Conservation (phyloP, 176 grass and related monocot genomes). For the Zizania latifolia region DNA sequence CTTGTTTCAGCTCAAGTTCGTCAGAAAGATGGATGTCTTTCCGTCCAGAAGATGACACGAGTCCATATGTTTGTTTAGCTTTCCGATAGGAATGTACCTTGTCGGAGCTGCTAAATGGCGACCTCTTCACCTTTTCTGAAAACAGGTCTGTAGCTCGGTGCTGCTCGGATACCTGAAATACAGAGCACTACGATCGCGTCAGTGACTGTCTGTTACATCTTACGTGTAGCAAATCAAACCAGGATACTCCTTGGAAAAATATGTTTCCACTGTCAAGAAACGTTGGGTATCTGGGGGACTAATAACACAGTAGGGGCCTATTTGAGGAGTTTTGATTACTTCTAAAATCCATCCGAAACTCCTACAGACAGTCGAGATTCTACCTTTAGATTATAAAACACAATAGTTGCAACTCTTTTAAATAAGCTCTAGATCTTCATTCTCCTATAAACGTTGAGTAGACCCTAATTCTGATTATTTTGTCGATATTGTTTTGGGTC, state of each 20-base stretch:
- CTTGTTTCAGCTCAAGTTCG: background rate
- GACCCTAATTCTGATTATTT: no score
- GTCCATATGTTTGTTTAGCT: background rate
- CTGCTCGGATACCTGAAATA: slow-evolving; percentile 64
- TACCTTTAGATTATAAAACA: no score
- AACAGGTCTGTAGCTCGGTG: slow-evolving; percentile 45
- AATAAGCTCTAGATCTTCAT: background rate
- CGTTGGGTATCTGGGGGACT: no score
- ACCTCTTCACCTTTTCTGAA: slow-evolving; percentile 65
- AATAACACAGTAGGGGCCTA: no score
- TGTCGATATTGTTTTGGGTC: no score
- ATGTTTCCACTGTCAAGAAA: no score
- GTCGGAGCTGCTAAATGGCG: slow-evolving; percentile 81
- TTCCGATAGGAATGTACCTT: slow-evolving; percentile 48
- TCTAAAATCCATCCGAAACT: no score
- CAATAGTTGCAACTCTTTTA: no score
- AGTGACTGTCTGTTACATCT: slow-evolving; percentile 11
- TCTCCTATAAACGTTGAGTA: background rate
- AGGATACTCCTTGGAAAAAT: background rate
- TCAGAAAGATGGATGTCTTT: background rate
- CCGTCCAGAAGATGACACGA: background rate
- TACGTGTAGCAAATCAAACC: background rate
- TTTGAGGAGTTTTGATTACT: no score
- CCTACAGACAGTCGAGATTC: no score
- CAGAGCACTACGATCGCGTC: background rate